Percentiles rank a stretch among this genome's conserved stretches.
Conservation (phyloP, 371 early-diverging fungal species). For the Apophysomyces ossiformis region DNA sequence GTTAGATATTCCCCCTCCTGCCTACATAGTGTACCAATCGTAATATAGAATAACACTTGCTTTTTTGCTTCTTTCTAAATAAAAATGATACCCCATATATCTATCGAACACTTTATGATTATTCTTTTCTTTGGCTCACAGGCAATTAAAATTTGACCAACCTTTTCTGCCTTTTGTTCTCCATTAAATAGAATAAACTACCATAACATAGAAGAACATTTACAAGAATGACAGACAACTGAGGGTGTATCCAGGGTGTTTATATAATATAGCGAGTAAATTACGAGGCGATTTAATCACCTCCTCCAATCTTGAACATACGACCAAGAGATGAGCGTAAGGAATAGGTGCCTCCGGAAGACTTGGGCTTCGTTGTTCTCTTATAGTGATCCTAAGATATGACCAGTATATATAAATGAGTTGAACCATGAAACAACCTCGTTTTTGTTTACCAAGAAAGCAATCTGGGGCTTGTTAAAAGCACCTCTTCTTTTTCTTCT, state of each 20-base stretch:
- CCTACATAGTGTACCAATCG: background rate
- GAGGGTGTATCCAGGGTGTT: too few relatives aligned
- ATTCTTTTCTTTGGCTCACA: too few relatives aligned
- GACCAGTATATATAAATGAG: background rate
- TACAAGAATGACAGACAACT: too few relatives aligned
- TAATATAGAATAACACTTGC: too few relatives aligned
- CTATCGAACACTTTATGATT: too few relatives aligned
- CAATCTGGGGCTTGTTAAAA: conserved; percentile 83
- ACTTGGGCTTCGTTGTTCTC: conserved; percentile 22
- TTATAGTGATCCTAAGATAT: conserved; percentile 30
- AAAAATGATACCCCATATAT: too few relatives aligned
- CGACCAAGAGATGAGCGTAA: conserved; percentile 29
- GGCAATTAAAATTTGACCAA: too few relatives aligned
- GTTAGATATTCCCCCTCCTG: background rate
- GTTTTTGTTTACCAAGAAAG: conserved; percentile 59
- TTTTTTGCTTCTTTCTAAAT: too few relatives aligned
- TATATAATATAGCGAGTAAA: background rate
- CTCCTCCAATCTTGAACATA: conserved; percentile 29
- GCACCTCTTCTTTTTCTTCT: conserved; percentile 80
- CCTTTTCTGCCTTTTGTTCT: too few relatives aligned
- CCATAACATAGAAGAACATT: too few relatives aligned
- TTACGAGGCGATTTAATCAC: background rate
- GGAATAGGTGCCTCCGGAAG: conserved; percentile 16
- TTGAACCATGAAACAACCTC: background rate
- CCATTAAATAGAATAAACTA: too few relatives aligned